Conservation (phyloP, 768 basidiomycete genomes). For the Kwoniella botswanensis region DNA sequence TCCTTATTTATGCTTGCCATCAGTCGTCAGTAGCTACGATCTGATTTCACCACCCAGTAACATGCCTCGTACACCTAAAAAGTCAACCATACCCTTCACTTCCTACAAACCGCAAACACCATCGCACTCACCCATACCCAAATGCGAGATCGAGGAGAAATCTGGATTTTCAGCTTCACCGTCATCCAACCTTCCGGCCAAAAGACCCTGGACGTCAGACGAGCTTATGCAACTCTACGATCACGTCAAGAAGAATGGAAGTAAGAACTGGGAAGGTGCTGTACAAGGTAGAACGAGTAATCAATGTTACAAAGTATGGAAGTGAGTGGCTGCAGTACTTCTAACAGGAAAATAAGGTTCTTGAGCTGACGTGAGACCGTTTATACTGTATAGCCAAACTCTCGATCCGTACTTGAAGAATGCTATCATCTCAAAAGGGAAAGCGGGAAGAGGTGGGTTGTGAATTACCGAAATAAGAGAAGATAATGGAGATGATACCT, state of each 20-base stretch:
- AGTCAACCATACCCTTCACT: too few species aligned
- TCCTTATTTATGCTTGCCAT: too few species aligned
- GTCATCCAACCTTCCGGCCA: background rate
- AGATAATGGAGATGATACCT: background rate
- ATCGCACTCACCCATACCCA: too few species aligned
- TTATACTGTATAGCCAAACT: background rate
- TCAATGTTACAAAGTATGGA: constrained; percentile 19
- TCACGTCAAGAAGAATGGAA: constrained; percentile 14
- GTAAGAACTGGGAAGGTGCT: constrained; percentile 5
- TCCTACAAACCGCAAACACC: too few species aligned
- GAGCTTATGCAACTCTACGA: constrained; percentile 23
- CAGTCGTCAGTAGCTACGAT: too few species aligned
- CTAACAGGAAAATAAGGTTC: background rate
- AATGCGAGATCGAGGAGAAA: background rate
- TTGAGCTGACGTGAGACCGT: background rate
- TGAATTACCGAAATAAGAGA: background rate
- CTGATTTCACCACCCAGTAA: too few species aligned
- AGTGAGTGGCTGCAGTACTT: background rate
- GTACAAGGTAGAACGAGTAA: constrained; percentile 20
- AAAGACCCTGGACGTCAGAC: constrained; percentile 14
- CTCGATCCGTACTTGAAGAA: background rate
- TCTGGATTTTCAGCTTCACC: background rate
- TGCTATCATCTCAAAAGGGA: background rate
- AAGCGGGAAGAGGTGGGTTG: background rate
- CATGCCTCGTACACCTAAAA: too few species aligned